Evolutionary conservation across 306 rosid species (phyloP).

Genomic region (Cucurbita argyrosperma): DNA sequence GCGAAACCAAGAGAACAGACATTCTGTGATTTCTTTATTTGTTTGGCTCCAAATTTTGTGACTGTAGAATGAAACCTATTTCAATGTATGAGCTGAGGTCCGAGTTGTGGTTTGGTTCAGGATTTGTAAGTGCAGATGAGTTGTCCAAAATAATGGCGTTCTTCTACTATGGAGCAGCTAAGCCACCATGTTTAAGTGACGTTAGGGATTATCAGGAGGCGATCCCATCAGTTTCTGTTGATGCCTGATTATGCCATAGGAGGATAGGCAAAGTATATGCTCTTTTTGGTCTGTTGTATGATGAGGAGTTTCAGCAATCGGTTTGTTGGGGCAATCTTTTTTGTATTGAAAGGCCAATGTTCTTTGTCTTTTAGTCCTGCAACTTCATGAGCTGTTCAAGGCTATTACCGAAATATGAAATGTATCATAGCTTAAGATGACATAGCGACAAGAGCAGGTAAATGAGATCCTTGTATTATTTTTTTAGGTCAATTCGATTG

Average conservation of each 20-base stretch:
- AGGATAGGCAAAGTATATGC: background rate
- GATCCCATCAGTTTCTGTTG: slow-evolving; percentile 38
- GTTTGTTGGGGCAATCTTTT: background rate
- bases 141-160: slow-evolving; percentile 80
- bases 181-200: slow-evolving; percentile 47
- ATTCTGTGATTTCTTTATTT: background rate
- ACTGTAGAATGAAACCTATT: background rate
- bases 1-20: background rate
- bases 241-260: background rate
- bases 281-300: background rate
- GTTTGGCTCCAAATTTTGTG: background rate
- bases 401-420: background rate
- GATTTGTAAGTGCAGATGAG: slow-evolving; percentile 58
- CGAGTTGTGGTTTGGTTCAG: slow-evolving; percentile 26
- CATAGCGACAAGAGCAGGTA: background rate
- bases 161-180: slow-evolving; percentile 72
- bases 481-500: background rate
- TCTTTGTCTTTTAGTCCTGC: background rate
- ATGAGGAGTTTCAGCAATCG: background rate
- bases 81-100: background rate
- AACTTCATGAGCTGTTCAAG: background rate
- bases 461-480: background rate
- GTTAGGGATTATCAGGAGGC: slow-evolving; percentile 30
- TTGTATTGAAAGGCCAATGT: background rate
- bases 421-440: background rate